Evolutionary conservation across 1,139 yeast species (phyloP), one percentile per base, ranked within the genome.

Genomic region (Yamadazyma sp.): DNA sequence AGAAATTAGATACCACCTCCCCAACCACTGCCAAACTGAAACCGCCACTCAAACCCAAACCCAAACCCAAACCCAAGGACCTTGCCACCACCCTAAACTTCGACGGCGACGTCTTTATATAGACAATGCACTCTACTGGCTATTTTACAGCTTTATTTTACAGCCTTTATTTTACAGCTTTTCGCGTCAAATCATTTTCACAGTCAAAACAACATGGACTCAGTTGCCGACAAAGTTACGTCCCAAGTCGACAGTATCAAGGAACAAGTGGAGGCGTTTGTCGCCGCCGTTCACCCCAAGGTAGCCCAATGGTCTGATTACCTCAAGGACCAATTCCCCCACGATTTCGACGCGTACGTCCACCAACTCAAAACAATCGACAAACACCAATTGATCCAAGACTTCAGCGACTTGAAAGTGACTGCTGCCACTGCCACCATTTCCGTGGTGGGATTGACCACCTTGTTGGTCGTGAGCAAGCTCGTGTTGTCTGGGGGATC

Each of bases 351-450:
- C 23, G 15, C 32, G 1, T 47, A 42, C 31, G 26, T 48, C 11
- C 36, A 44, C 3, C 39, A 35, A 20, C 34, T 50, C 11, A 40
- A 45, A 34, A 29, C 30, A 28, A 42, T 42, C 18, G 29, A 43
- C 26, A 22, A 38, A 22, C 58, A 66, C 2, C 60, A 61, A 17
- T 47, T 69, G 10, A 41, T 67, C 23, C 39, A 49, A 16, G 75
- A 69, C 38, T 52, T 70, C 37, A 52, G 47, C 21, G 47, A 56
- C 14, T 51, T 64, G 28, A 59, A 57, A 36, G 46, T 62, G 13
- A 64, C 70, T 2, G 65, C 73, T 3, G 55, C 59, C 17, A 69
- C 75, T 2, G 56, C 64, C 9, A 54, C 73, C 1, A 43, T 65
- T 27, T 56, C 64, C 6, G 47, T 67, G n/a, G 52, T 66, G 22